phyloP scores from a whole-genome alignment of 768 basidiomycete genomes.

The Clitopilus hobsonii region DNA sequence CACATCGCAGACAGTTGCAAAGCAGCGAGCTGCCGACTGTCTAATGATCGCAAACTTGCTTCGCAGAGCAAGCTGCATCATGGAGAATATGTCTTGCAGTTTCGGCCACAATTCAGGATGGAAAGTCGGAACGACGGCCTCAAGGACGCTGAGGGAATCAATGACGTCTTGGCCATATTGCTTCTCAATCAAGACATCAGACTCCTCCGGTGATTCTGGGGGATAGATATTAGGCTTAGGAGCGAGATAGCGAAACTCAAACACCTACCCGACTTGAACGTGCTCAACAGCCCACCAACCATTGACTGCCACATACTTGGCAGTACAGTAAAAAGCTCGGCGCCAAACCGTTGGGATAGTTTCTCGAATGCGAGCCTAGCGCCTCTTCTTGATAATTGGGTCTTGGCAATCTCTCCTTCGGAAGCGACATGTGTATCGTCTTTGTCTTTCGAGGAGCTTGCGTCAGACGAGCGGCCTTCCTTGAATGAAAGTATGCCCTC shows the following conservation, averaged over 20 bases:
- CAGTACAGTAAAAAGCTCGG: slow-evolving; percentile 66
- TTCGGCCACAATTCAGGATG: slow-evolving; percentile 65
- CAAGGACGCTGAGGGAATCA: slow-evolving; percentile 87
- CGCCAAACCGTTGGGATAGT: slow-evolving; percentile 73
- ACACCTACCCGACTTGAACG: slow-evolving; percentile 62
- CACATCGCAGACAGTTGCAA: slow-evolving; percentile 83
- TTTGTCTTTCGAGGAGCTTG: slow-evolving; percentile 30
- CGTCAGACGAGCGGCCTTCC: slow-evolving; percentile 3
- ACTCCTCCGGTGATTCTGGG: slow-evolving; percentile 49
- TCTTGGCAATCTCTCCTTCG: slow-evolving; percentile 53
- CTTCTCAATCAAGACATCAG: slow-evolving; percentile 64
- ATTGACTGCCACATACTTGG: slow-evolving; percentile 96
- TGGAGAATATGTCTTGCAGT: slow-evolving; percentile 70
- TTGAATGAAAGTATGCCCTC: slow-evolving; percentile 80
- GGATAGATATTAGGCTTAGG: neutral
- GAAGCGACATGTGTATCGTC: slow-evolving; percentile 34
- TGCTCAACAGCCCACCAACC: slow-evolving; percentile 68
- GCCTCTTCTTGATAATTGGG: slow-evolving; percentile 77
- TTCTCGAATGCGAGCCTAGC: slow-evolving; percentile 79
- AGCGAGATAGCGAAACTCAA: neutral
- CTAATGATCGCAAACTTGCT: slow-evolving; percentile 89
- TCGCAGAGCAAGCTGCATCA: slow-evolving; percentile 71
- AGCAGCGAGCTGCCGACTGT: slow-evolving; percentile 80
- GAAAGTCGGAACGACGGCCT: slow-evolving; percentile 74
- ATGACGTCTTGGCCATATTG: slow-evolving; percentile 85